Evolutionary conservation across 192 early-diverging fungal genomes (phyloP).

Genomic region (Coemansia sp.): DNA sequence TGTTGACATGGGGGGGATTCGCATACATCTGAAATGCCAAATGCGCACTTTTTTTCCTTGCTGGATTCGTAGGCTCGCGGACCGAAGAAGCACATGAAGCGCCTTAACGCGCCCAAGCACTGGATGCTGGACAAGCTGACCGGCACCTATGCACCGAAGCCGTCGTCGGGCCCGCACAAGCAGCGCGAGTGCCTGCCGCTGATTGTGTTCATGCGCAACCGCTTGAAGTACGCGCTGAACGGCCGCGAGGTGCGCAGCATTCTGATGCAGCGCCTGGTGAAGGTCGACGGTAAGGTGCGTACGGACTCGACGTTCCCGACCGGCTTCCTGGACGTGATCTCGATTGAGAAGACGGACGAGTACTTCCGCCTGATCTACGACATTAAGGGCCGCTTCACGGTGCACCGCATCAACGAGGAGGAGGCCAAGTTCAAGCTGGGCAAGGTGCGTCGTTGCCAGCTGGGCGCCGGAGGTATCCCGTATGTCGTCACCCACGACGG

Average conservation of each 20-base stretch:
- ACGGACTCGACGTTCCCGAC: constrained; percentile 95
- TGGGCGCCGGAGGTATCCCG: constrained; percentile 94
- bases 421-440: constrained; percentile 99
- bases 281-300: constrained; percentile 98
- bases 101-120: constrained; percentile 97
- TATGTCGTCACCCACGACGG: constrained; percentile 98
- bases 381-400: constrained; percentile 98
- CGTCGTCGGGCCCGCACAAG: constrained; percentile 98
- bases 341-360: constrained; percentile 79
- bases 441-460: constrained; percentile 94
- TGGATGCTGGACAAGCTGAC: constrained; percentile 99
- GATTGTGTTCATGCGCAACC: constrained; percentile 97
- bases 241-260: constrained; percentile 93
- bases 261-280: constrained; percentile 97
- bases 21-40: too few species aligned
- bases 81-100: constrained; percentile 99
- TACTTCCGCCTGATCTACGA: constrained; percentile 99
- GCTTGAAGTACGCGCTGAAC: constrained; percentile 98
- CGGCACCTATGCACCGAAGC: constrained; percentile 92
- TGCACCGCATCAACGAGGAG: constrained; percentile 97
- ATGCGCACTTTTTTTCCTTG: background rate
- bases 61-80: constrained; percentile 67
- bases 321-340: constrained; percentile 85
- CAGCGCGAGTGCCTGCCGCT: constrained; percentile 97
- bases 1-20: background rate